Base-by-base conservation (phyloP, 108 stramenopile genomes). In the Mayamaea pseudoterrestris region DNA sequence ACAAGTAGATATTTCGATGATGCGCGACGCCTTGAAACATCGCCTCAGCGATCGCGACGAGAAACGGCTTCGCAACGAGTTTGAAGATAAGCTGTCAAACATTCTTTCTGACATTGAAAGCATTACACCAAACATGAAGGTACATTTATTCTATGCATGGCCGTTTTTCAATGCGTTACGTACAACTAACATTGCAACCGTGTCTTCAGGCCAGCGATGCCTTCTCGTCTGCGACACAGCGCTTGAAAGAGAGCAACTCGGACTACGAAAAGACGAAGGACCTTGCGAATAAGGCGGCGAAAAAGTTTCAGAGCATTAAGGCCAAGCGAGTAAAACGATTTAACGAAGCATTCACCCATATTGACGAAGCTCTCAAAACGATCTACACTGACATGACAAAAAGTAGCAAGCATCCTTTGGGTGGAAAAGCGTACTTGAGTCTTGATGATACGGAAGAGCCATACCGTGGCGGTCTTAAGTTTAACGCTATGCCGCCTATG, bases 401-500 rank as follows among this genome's bases (percentile, higher is more conserved):
- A 58, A 80, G 73, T 27, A 69, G 59, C 30, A 90, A 88, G 58
- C 94, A 95, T 62, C 93, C 93, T 21, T 57, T 91, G 24, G 94
- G 97, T 44, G 93, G 94, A 22, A 89, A 87, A 59, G 94, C 97
- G 2, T 94, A 84, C 50, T 71, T 96, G 13, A 80, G 78, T 68
- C 69, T 95, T 1, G 93, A 94, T 43, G 85, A 95, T 50, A 66
- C 76, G 0, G 90, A 96, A 35, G 97, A 98, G 59, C 97, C 97
- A 16, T 97, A 93, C 69, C 67, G 83, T 21, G 94, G 93, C 23
- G 97, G 97, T 0, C 70, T 99, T 56, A 93, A 93, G 60, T 99
- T 94, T 89, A 96, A 94, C 57, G 99, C 96, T 7, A 98, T 95
- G 96, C 97, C 97, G 44, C 97, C 99, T 7, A 94, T 90, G 85